Percentiles rank a stretch among this genome's conserved stretches.
phyloP scores from a whole-genome alignment of 2,329 filamentous ascomycete genomes.

The Ophiostoma piceae region DNA sequence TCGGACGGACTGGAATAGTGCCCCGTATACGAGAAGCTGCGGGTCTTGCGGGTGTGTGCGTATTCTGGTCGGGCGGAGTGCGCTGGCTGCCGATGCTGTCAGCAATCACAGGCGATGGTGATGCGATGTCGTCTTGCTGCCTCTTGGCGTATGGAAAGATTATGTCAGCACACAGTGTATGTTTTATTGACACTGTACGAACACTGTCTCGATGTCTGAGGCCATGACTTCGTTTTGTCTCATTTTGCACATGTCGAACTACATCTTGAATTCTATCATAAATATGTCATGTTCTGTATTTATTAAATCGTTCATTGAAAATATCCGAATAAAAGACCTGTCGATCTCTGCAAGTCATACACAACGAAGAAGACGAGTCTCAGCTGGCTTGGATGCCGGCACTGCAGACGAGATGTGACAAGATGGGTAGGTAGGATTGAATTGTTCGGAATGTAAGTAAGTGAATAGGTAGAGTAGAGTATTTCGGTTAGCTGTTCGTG shows the following conservation, averaged over 20 bases:
- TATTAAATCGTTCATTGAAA: too few relatives aligned
- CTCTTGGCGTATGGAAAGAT: background rate
- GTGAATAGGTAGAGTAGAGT: too few relatives aligned
- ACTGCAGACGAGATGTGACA: background rate
- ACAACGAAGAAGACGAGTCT: background rate
- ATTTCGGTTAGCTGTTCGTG: too few relatives aligned
- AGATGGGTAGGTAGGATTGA: background rate
- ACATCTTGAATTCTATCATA: too few relatives aligned
- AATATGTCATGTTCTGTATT: too few relatives aligned
- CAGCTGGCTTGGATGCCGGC: background rate
- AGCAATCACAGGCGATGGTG: background rate
- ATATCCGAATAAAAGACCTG: background rate
- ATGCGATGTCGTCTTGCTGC: constrained; percentile 8
- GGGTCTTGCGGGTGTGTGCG: background rate
- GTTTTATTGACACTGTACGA: background rate
- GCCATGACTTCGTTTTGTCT: too few relatives aligned
- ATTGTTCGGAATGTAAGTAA: too few relatives aligned
- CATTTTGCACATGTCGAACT: background rate
- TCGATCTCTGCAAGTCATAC: constrained; percentile 15
- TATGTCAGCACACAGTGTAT: background rate
- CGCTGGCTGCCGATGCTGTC: background rate
- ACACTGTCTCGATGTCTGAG: background rate
- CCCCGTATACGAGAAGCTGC: background rate
- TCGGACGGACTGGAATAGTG: background rate
- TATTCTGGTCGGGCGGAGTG: background rate